Percentiles rank a stretch among this genome's conserved stretches.
Conservation (phyloP, 1,284 basidiomycete species). For the Leccinum huronense region DNA sequence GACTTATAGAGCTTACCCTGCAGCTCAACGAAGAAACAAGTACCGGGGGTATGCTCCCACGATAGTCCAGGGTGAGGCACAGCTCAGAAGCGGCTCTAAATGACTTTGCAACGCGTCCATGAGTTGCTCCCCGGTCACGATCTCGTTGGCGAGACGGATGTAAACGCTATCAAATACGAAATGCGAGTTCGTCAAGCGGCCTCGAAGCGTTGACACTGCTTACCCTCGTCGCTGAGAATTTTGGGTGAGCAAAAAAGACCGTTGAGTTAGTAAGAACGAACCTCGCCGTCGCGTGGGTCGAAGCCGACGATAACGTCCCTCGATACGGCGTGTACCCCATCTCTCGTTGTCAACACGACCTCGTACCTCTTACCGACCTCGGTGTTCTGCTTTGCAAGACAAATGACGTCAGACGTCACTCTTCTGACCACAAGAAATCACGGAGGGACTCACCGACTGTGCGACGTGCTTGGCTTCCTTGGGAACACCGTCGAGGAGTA, state of each 20-base stretch:
- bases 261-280: conserved; percentile 3
- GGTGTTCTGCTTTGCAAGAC: conserved; percentile 19
- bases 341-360: conserved; percentile 25
- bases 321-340: conserved; percentile 27
- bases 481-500: conserved; percentile 13
- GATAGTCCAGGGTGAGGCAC: conserved; percentile 20
- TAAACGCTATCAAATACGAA: conserved; percentile 6
- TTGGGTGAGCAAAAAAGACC: neutral
- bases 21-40: conserved; percentile 25
- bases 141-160: conserved; percentile 26
- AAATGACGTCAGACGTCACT: conserved; percentile 7
- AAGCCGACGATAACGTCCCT: conserved; percentile 25
- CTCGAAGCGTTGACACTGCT: neutral
- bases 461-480: conserved; percentile 21
- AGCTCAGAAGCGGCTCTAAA: conserved; percentile 23
- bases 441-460: conserved; percentile 18
- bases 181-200: neutral
- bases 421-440: neutral
- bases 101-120: conserved; percentile 14
- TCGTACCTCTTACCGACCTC: conserved; percentile 20
- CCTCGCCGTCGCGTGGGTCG: conserved; percentile 24
- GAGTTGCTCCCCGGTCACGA: conserved; percentile 21
- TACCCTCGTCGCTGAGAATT: conserved; percentile 22
- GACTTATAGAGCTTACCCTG: conserved; percentile 8
- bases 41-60: conserved; percentile 20